Evolutionary conservation across 2,329 filamentous ascomycete genomes (phyloP).

Genomic region (Westerdykella sp.): DNA sequence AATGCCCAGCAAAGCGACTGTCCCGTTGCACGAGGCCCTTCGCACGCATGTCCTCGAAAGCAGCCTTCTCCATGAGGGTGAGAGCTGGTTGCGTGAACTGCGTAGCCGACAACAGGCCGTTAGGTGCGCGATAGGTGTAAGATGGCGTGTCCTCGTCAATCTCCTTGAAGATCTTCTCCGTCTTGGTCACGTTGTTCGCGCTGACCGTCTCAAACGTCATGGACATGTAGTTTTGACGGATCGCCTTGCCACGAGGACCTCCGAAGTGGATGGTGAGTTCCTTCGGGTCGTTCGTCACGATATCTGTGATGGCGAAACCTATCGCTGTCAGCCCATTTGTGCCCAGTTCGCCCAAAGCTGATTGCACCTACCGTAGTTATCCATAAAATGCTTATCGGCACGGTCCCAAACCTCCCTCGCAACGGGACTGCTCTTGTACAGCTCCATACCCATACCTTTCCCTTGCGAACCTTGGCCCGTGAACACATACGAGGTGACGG

Average conservation of each 20-base stretch:
- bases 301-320: slow-evolving; percentile 96
- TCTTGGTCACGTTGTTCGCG: slow-evolving; percentile 86
- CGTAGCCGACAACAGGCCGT: slow-evolving; percentile 88
- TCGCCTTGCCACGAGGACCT: slow-evolving; percentile 91
- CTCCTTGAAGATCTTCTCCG: slow-evolving; percentile 99
- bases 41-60: slow-evolving; percentile 97
- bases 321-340: slow-evolving; percentile 13
- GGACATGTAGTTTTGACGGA: slow-evolving; percentile 98
- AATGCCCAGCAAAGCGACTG: slow-evolving; percentile 97
- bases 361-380: slow-evolving; percentile 76
- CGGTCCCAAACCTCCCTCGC: slow-evolving; percentile 89
- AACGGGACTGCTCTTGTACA: slow-evolving; percentile 88
- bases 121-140: slow-evolving; percentile 95
- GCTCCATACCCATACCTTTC: slow-evolving; percentile 99
- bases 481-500: slow-evolving; percentile 93
- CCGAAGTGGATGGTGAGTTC: slow-evolving; percentile 98
- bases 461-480: slow-evolving; percentile 98
- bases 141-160: slow-evolving; percentile 87
- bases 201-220: slow-evolving; percentile 99
- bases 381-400: slow-evolving; percentile 95
- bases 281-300: slow-evolving; percentile 99
- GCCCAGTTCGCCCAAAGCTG: neutral
- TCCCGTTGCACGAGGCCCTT: slow-evolving; percentile 94
- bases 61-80: slow-evolving; percentile 99
- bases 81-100: slow-evolving; percentile 97